Evolutionary conservation across 1,284 basidiomycete genomes (phyloP), one percentile per base, ranked within the genome.

Genomic region (Fereydounia khargensis): DNA sequence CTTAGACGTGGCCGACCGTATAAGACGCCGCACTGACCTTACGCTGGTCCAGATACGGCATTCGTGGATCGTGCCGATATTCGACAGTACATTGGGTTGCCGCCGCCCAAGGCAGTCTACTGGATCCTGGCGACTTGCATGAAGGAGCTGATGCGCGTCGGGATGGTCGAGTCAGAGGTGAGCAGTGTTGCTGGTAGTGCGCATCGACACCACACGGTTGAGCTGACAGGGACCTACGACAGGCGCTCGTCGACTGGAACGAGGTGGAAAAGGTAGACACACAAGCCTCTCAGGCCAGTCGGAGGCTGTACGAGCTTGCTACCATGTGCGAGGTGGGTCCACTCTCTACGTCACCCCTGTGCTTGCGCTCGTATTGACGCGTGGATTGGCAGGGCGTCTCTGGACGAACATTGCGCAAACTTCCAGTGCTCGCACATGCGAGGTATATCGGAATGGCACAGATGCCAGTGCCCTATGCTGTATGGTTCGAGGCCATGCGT

Each of bases 1-100:
- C 16, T n/a, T 37, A n/a, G 6, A 22, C 7, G 17, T 21, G 20
- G 16, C 6, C 10, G n/a, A 18, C 9, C n/a, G 8, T 16, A 21
- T 18, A 20, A 27, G n/a, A 24, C n/a, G 19, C 11, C 45, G 32
- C 35, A 31, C 38, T n/a, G 14, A 17, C 13, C 19, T 24, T 10
- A 21, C 18, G 24, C 11, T 5, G 6, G 21, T 2, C 24, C 63
- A 94, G 94, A 98, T 73, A 84, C 84, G 35, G 95, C 94, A 0
- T 98, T 97, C 72, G 84, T 97, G 42, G 95, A 98, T 73, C 86
- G 95, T 35, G 95, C 92, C 10, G 95, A 99, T 70, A 91, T 98
- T 47, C 85, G 94, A 35, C 91, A 96, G 80, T 95, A 90, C 70
- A 83, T 97, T 27, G 91, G 91, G 49, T 81, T 90, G 6, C 94